Evolutionary conservation across 495 filamentous ascomycete species (phyloP).

Genomic region (Penicillium lagena): DNA sequence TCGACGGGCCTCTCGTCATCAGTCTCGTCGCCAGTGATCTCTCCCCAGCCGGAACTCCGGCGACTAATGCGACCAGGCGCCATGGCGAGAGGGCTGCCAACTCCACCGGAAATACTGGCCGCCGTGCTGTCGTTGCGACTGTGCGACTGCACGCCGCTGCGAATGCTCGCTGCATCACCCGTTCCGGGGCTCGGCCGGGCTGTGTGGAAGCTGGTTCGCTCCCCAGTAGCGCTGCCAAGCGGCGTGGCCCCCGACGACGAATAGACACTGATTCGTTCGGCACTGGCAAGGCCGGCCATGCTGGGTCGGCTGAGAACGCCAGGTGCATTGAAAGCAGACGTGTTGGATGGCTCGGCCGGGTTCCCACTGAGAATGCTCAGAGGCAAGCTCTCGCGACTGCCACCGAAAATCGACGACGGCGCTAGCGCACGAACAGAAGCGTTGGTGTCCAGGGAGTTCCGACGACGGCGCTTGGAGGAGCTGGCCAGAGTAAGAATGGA

Average conservation of each 20-base stretch:
- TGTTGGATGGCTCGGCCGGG: constrained; percentile 49
- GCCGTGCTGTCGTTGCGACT: constrained; percentile 74
- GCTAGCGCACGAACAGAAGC: constrained; percentile 90
- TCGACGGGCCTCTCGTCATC: constrained; percentile 23
- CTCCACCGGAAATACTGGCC: constrained; percentile 60
- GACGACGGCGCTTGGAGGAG: constrained; percentile 81
- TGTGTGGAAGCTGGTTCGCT: constrained; percentile 76
- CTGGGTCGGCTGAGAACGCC: constrained; percentile 44
- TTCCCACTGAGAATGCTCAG: constrained; percentile 81
- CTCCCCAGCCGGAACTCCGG: constrained; percentile 58
- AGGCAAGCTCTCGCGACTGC: constrained; percentile 79
- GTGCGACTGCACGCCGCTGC: constrained; percentile 72
- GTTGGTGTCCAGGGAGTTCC: constrained; percentile 91
- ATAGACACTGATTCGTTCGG: constrained; percentile 82
- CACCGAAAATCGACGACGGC: constrained; percentile 87
- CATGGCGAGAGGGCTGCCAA: constrained; percentile 52
- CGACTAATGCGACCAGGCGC: constrained; percentile 48
- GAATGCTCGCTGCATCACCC: constrained; percentile 71
- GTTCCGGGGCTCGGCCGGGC: constrained; percentile 51
- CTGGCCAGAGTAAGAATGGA: constrained; percentile 95
- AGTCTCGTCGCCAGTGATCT: constrained; percentile 43
- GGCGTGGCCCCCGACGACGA: constrained; percentile 67
- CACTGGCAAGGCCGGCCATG: constrained; percentile 55
- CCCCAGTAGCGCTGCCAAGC: constrained; percentile 48
- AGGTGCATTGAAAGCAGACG: constrained; percentile 45